Evolutionary conservation across 139 green algal genomes (phyloP), one percentile per base, ranked within the genome.

Genomic region (Trebouxia sp.): DNA sequence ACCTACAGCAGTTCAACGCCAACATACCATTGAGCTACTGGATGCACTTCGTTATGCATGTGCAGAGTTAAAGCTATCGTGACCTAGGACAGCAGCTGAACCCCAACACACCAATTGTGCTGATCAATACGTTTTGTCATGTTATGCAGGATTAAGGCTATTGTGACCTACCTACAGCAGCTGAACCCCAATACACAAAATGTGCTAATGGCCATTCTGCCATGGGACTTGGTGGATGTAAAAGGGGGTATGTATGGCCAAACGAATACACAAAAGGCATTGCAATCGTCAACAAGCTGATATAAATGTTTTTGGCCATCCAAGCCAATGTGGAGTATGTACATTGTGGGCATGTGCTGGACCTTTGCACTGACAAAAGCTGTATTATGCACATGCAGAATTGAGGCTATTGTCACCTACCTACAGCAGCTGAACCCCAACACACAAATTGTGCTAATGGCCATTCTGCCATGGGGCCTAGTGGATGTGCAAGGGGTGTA

Each of bases 261-360:
- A 80, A 72, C 30, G 28, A 76, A 32, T 85, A 75, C 50, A 56
- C 48, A 56, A 12, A 56, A 15, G 15, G 48, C 48, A 26, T 26
- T 56, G 12, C 48, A 56, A 56, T 47, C 15, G 14, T 56, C 15
- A 12, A 56, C 15, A 12, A 56, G 12, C 48, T 56, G 48, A 12
- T 15, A 26, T 56, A 48, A 14, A 45, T 53, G 35, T 77, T 48
- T 42, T 75, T 80, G 0, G 30, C 22, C 7, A 17, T 48, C 45
- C 51, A 84, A 24, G 37, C n/a, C 8, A 47, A 51, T n/a, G 53
- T 83, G 22, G 67, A 79, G 32, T 89, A 80, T 37, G 22, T 87
- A 28, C 75, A 87, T 35, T 89, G 85, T 56, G 65, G 69, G 26
- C 37, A 76, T n/a, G 11, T 28, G 1, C 32, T 70, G 30, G 48